Evolutionary conservation across 176 grass and related monocot genomes (phyloP).

Genomic region (Musa schizocarpa): DNA sequence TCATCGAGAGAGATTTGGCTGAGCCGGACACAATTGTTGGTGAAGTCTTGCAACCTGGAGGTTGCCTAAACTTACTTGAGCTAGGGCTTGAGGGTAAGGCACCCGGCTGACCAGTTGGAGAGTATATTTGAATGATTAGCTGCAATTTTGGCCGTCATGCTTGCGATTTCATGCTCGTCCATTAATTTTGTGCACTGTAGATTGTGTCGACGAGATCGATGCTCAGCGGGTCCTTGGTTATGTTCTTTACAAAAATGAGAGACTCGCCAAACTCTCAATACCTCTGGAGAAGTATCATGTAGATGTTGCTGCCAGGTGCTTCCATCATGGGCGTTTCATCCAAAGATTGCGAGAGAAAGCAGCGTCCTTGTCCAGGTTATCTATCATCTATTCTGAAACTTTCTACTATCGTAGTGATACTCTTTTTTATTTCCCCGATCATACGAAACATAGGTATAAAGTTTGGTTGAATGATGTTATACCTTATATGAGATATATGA

Average conservation of each 20-base stretch:
- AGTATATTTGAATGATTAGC: not conserved
- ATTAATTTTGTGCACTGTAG: constrained; percentile 19
- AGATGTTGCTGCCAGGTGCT: constrained; percentile 79
- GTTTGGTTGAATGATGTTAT: no score
- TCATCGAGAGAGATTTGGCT: constrained; percentile 85
- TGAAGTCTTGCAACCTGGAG: constrained; percentile 79
- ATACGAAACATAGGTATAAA: no score
- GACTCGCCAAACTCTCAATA: constrained; percentile 57
- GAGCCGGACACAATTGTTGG: constrained; percentile 90
- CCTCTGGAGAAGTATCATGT: constrained; percentile 74
- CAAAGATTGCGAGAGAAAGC: constrained; percentile 83
- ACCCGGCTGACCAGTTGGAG: not conserved
- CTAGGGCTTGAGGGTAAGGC: constrained; percentile 63
- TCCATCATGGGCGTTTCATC: constrained; percentile 88
- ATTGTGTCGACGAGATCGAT: constrained; percentile 90
- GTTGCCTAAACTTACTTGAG: constrained; percentile 76
- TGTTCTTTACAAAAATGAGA: constrained; percentile 82
- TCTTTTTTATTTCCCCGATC: not conserved
- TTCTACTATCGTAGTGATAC: not conserved
- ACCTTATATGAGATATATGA: no score
- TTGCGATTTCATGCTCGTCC: no score
- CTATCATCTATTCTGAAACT: not conserved
- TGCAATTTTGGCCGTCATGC: not conserved
- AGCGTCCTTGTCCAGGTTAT: constrained; percentile 69
- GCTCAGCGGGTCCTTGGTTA: constrained; percentile 80